phyloP scores from a whole-genome alignment of 306 rosid genomes.

The Cicer pinnatifidum region DNA sequence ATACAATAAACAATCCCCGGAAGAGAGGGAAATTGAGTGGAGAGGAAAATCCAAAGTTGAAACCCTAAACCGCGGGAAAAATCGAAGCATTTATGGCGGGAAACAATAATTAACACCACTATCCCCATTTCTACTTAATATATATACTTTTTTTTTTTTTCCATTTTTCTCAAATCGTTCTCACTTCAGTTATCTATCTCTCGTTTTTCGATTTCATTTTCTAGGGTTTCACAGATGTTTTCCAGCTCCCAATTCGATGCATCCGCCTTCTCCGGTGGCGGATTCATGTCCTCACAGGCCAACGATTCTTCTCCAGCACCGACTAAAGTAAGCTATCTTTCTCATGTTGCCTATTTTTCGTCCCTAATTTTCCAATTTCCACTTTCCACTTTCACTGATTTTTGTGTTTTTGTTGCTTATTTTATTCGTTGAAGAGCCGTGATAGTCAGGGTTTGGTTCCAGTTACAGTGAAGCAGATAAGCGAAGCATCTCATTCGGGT shows the following conservation, averaged over 20 bases:
- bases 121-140: not conserved
- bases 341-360: constrained; percentile 6
- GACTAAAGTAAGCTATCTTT: constrained; percentile 55
- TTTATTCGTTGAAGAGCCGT: constrained; percentile 53
- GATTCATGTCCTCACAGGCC: constrained; percentile 65
- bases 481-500: constrained; percentile 79
- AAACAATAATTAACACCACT: constrained; percentile 31
- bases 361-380: not conserved
- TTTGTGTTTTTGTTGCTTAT: constrained; percentile 1
- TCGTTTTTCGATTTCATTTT: constrained; percentile 26
- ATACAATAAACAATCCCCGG: too few species aligned
- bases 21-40: too few species aligned
- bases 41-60: constrained; percentile 8
- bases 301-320: constrained; percentile 62
- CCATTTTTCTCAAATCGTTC: not conserved
- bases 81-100: constrained; percentile 54
- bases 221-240: constrained; percentile 63
- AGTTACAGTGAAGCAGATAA: constrained; percentile 87
- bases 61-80: constrained; percentile 62
- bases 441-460: constrained; percentile 80
- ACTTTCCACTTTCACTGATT: not conserved
- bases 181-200: not conserved
- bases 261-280: constrained; percentile 65
- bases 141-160: too few species aligned
- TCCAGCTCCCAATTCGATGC: constrained; percentile 75